Evolutionary conservation across 768 basidiomycete species (phyloP), one percentile per base, ranked within the genome.

Genomic region (Podaxis pistillaris): DNA sequence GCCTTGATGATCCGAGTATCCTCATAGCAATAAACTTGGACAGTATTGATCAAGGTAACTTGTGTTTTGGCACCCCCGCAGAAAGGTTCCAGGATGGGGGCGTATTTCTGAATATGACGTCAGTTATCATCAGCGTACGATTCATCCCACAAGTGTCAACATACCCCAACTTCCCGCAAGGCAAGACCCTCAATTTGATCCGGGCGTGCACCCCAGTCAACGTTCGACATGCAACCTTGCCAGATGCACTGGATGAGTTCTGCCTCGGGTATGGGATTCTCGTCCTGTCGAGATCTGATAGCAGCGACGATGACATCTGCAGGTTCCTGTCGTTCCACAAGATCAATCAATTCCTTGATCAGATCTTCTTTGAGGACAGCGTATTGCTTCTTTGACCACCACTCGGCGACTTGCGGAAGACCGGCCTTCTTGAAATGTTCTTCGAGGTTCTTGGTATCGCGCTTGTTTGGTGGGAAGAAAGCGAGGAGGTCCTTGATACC

Each of bases 11-110:
- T 84, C 62, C 93, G 91, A 26, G 94, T 96, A 71, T 98, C 94
- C 77, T 96, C 94, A 75, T 98, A 97, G 75, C 93, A 96, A 78
- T 96, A 93, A 66, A 93, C 83, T 79, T 99, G 96, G 5, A 96
- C 93, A 56, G 90, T 85, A 74, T 98, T 98, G 76, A 99, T 94
- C 59, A 99, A 84, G 36, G 91, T 87, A 40, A 99, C 92, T 76
- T 99, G 87, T 22, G 93, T 91, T 76, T 96, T 96, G 19, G 94
- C 85, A 58, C 88, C 86, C 63, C 86, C 83, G 71, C 90, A 93
- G 81, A 99, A 99, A 36, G 93, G 87, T 75, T 95, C 93, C 57
- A 99, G 80, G 62, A 98, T 85, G 13, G 90, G 84, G 9, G 91
- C 83, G 72, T 87, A 90, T 84, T 87, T 89, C 94, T 97, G 71